Percentiles rank a stretch among this genome's conserved stretches.
phyloP scores from a whole-genome alignment of 805 yeast species.

The Cyberlindnera veronae region DNA sequence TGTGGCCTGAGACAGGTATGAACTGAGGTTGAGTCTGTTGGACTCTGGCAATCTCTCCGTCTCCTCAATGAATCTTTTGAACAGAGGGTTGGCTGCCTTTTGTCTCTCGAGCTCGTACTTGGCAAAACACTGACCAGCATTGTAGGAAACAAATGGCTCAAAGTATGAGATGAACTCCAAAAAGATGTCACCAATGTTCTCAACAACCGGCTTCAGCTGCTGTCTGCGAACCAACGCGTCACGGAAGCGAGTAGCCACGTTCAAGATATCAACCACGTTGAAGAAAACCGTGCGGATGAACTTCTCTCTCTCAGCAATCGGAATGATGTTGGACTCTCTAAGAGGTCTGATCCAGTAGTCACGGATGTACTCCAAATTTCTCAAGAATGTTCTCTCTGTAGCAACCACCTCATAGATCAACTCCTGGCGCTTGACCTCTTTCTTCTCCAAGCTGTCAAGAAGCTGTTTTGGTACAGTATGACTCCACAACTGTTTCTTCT shows the following conservation, averaged over 20 bases:
- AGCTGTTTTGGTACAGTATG: conserved; percentile 81
- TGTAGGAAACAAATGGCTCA: conserved; percentile 90
- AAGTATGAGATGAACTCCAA: conserved; percentile 79
- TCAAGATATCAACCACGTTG: conserved; percentile 81
- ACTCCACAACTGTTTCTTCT: conserved; percentile 87
- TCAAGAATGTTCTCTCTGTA: conserved; percentile 93
- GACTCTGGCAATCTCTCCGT: conserved; percentile 82
- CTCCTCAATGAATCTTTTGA: conserved; percentile 91
- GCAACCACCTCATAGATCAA: conserved; percentile 89
- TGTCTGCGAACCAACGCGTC: conserved; percentile 89
- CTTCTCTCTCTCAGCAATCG: conserved; percentile 84
- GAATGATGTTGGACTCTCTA: conserved; percentile 81
- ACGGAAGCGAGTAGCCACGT: conserved; percentile 78
- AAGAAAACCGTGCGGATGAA: conserved; percentile 90
- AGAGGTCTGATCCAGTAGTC: conserved; percentile 94
- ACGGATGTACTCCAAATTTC: conserved; percentile 86
- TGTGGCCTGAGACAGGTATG: conserved; percentile 91
- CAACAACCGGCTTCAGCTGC: conserved; percentile 78
- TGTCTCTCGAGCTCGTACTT: conserved; percentile 94
- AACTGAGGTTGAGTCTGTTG: conserved; percentile 85
- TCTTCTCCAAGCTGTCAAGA: conserved; percentile 73
- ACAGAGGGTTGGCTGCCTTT: conserved; percentile 81
- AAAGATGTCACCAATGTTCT: conserved; percentile 82
- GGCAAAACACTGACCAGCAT: conserved; percentile 93
- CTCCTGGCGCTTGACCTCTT: conserved; percentile 90